These are phyloP conservation scores for Backusella macrospora DNA, from an alignment of 192 early-diverging fungal species.

Conservation along the genomic window DNA sequence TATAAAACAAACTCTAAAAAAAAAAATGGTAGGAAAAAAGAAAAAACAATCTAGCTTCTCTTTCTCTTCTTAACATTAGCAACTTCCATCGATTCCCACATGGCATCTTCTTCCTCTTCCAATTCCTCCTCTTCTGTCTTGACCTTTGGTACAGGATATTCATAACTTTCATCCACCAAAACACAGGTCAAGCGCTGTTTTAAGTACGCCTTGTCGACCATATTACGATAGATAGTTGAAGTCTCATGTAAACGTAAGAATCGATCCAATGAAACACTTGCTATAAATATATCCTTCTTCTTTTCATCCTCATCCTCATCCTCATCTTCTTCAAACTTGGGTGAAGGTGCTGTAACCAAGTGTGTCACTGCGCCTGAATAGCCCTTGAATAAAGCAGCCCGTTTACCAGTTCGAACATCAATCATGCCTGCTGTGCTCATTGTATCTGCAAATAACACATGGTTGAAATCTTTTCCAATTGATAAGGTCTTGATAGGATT, in stretches of 20 bases:
- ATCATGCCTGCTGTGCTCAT: conserved; percentile 61
- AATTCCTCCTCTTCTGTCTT: conserved; percentile 36
- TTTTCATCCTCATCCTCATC: conserved; percentile 1
- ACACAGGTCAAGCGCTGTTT: conserved; percentile 74
- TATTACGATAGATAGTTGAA: conserved; percentile 46
- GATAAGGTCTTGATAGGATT: conserved; percentile 63
- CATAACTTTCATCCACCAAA: conserved; percentile 62
- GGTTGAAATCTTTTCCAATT: conserved; percentile 48
- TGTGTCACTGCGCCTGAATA: conserved; percentile 60
- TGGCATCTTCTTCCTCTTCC: conserved; percentile 62
- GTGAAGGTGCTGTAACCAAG: background rate
- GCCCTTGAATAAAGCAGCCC: conserved; percentile 63
- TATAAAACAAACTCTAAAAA: background rate
- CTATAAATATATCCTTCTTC: background rate
- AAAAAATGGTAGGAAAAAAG: too few species aligned
- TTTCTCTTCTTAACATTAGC: conserved; percentile 31
- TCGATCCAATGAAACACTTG: conserved; percentile 74
- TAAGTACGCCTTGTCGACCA: conserved; percentile 69
- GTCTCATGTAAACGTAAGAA: conserved; percentile 78
- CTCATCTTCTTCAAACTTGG: background rate
- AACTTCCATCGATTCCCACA: conserved; percentile 63
- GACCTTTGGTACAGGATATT: conserved; percentile 25
- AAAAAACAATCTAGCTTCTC: conserved; percentile 1
- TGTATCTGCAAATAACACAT: conserved; percentile 70
- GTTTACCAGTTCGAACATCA: conserved; percentile 59